phyloP scores from a whole-genome alignment of 2,329 filamentous ascomycete species.

The Cercospora sojina region DNA sequence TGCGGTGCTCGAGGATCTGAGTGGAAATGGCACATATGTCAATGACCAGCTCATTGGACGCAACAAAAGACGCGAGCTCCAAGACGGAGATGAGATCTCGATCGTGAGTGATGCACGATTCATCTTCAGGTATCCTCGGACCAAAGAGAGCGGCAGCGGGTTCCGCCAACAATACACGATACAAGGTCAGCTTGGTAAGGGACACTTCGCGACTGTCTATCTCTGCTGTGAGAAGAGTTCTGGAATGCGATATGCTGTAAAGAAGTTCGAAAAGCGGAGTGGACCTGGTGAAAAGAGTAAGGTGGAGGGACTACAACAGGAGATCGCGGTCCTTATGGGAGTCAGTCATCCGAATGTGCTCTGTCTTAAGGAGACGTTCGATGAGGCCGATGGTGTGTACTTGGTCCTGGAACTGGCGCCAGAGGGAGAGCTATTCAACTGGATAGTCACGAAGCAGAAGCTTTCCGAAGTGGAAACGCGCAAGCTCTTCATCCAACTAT shows the following conservation, averaged over 20 bases:
- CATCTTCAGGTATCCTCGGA: slow-evolving; percentile 85
- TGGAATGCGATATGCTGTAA: slow-evolving; percentile 84
- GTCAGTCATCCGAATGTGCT: slow-evolving; percentile 92
- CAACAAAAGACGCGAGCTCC: slow-evolving; percentile 84
- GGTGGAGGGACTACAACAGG: slow-evolving; percentile 84
- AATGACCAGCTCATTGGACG: slow-evolving; percentile 88
- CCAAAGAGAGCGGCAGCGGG: slow-evolving; percentile 63
- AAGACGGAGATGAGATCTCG: slow-evolving; percentile 87
- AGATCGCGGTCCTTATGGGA: slow-evolving; percentile 95
- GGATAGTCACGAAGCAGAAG: slow-evolving; percentile 87
- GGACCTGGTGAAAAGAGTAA: slow-evolving; percentile 82
- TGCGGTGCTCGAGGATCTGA: slow-evolving; percentile 87
- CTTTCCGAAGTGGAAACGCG: slow-evolving; percentile 79
- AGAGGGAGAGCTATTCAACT: slow-evolving; percentile 94
- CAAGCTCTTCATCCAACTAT: slow-evolving; percentile 85
- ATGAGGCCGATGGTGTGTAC: slow-evolving; percentile 87
- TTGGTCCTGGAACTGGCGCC: slow-evolving; percentile 85
- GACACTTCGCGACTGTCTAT: slow-evolving; percentile 92
- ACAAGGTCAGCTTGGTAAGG: slow-evolving; percentile 83
- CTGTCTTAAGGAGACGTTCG: slow-evolving; percentile 92
- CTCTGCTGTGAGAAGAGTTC: slow-evolving; percentile 82
- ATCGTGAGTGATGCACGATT: slow-evolving; percentile 83
- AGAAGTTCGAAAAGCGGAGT: slow-evolving; percentile 84
- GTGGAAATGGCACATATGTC: slow-evolving; percentile 93
- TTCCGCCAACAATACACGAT: slow-evolving; percentile 87